These are phyloP conservation scores for Cadophora sp. DNA, from an alignment of 2,329 filamentous ascomycete species.

Conservation along the genomic window DNA sequence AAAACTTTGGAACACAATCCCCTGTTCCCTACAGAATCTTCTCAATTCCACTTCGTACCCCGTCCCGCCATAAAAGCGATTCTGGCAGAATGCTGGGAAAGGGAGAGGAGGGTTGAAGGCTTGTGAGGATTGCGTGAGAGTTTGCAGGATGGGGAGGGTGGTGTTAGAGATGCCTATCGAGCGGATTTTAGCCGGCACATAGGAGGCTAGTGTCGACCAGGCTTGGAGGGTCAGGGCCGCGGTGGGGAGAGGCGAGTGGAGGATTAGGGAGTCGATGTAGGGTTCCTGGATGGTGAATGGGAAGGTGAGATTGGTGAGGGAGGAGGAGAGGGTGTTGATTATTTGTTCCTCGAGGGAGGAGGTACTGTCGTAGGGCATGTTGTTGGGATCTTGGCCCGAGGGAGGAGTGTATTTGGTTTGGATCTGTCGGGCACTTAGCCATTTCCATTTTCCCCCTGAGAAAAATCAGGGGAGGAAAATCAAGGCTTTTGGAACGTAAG, in stretches of 20 bases:
- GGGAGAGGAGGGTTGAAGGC: not conserved
- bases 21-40: slow-evolving; percentile 57
- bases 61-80: slow-evolving; percentile 70
- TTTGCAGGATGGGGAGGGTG: slow-evolving; percentile 60
- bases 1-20: slow-evolving; percentile 64
- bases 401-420: slow-evolving; percentile 85
- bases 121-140: slow-evolving; percentile 56
- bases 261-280: slow-evolving; percentile 64
- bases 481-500: too few species aligned
- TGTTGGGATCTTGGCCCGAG: slow-evolving; percentile 63
- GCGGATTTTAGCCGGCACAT: slow-evolving; percentile 68
- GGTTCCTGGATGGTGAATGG: slow-evolving; percentile 41
- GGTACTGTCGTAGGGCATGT: slow-evolving; percentile 67
- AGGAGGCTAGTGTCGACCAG: slow-evolving; percentile 70
- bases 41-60: slow-evolving; percentile 66
- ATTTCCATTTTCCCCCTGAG: too few species aligned
- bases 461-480: not conserved
- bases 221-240: slow-evolving; percentile 62
- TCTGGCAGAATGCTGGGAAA: slow-evolving; percentile 71
- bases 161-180: slow-evolving; percentile 79
- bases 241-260: slow-evolving; percentile 62
- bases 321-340: slow-evolving; percentile 69
- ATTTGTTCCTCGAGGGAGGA: slow-evolving; percentile 69
- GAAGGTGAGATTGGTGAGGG: slow-evolving; percentile 63
- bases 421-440: slow-evolving; percentile 52